Conservation (phyloP, 2,329 filamentous ascomycete species). For the Diaporthe caulivora region DNA sequence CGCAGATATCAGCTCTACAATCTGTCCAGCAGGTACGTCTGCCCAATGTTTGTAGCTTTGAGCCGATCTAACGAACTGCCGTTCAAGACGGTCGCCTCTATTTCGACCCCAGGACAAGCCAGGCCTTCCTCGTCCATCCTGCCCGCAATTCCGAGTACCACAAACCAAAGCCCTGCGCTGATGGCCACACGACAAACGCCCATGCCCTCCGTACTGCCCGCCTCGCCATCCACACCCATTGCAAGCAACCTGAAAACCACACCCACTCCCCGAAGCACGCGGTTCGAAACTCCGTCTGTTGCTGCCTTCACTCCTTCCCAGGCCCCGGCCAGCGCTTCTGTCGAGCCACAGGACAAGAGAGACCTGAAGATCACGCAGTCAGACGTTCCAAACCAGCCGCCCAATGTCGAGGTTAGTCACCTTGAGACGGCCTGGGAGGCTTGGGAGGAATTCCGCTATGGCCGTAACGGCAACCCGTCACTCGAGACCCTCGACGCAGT, state of each 20-base stretch:
- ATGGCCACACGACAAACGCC: background rate
- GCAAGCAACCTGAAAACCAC: background rate
- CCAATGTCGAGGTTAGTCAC: conserved; percentile 50
- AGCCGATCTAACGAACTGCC: background rate
- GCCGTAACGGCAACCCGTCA: conserved; percentile 51
- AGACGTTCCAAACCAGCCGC: conserved; percentile 44
- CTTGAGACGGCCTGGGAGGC: conserved; percentile 52
- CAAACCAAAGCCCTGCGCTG: background rate
- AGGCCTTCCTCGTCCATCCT: background rate
- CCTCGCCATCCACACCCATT: background rate
- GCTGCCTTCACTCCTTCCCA: background rate
- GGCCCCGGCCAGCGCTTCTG: background rate
- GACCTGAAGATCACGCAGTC: conserved; percentile 36
- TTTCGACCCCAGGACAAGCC: background rate
- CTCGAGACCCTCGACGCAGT: conserved; percentile 51
- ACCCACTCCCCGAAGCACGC: conserved; percentile 16
- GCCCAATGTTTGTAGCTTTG: background rate
- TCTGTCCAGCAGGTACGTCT: conserved; percentile 49
- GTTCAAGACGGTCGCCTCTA: conserved; percentile 6
- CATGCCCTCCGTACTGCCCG: background rate
- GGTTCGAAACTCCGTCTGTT: background rate
- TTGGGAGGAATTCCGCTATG: conserved; percentile 53
- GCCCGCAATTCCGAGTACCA: background rate
- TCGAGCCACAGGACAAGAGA: conserved; percentile 14
- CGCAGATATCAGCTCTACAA: conserved; percentile 47